These are phyloP conservation scores for Phalaenopsis hybrid DNA, from an alignment of 116 monocot species.

Conservation along the genomic window DNA sequence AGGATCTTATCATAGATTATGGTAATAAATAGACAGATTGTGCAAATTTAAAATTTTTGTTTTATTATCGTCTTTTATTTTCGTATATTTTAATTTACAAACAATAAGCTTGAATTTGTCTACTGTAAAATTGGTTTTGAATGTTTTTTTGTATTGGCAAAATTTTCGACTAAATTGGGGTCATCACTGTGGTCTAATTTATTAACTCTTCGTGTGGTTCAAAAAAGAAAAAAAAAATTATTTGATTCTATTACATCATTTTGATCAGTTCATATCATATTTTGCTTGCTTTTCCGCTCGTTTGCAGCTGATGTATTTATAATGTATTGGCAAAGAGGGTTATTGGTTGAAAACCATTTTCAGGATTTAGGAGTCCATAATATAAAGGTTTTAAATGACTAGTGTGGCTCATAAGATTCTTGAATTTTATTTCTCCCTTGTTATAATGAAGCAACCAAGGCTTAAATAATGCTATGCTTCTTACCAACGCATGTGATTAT, in stretches of 20 bases:
- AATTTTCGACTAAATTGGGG: background rate
- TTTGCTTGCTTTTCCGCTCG: background rate
- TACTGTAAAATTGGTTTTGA: background rate
- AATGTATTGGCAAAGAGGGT: background rate
- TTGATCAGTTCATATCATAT: background rate
- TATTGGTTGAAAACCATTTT: background rate
- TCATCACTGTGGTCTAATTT: background rate
- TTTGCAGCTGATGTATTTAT: too few species aligned
- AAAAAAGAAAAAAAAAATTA: background rate
- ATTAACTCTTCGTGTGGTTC: background rate
- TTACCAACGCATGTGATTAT: too few species aligned
- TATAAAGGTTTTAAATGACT: background rate
- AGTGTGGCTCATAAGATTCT: too few species aligned
- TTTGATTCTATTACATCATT: background rate
- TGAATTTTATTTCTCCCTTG: too few species aligned
- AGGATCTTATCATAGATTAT: conserved; percentile 64
- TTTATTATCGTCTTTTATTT: background rate
- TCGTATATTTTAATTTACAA: background rate
- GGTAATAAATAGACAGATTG: conserved; percentile 25
- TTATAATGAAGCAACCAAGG: too few species aligned
- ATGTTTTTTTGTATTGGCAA: background rate
- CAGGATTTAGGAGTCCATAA: background rate
- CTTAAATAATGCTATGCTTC: too few species aligned
- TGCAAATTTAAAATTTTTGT: background rate
- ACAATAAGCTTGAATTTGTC: background rate